Evolutionary conservation across 108 stramenopile species (phyloP), one percentile per base, ranked within the genome.

Genomic region (Discostella pseudostelligera): DNA sequence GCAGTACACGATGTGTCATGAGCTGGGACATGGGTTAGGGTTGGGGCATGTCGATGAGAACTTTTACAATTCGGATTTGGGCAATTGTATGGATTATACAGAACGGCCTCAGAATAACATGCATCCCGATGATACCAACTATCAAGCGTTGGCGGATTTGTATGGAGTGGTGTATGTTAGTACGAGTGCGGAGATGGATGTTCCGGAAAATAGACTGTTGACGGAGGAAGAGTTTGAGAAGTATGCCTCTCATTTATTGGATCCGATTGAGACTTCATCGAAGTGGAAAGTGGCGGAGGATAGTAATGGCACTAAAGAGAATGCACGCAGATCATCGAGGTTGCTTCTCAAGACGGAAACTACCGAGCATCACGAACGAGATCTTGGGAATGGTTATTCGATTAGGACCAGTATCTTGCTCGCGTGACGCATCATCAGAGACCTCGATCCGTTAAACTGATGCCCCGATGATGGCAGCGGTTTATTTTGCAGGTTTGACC

Each of bases 81-180:
- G 89, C 2, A 89, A 87, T 50, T 94, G 93, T 56, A 94, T 94
- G 93, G 88, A 90, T 59, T 90, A 90, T 56, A 90, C 89, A 0
- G 76, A 74, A 26, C 61, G 62, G 37, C 89, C 89, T 0, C 71
- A 83, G 36, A 70, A 61, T 21, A 88, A 88, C 68, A 70, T 67
- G 65, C 61, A 59, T 45, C 92, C 92, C 2, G 86, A 88, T 51
- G 68, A 68, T 8, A 65, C 56, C 39, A 90, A 93, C 44, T 93
- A 80, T 56, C 8, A 59, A 48, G 76, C 72, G 24, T 67, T 93
- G 65, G 83, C 72, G 39, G 66, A 80, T 11, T 49, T 90, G 44
- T 93, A 93, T 65, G 92, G 92, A 0, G 73, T 63, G 37, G 73
- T 81, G 36, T 53, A 65, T 51, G 59, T 54, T 14, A 65, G n/a